A percentile compares a stretch with the other conserved stretches of the same genome.
Conservation (phyloP, 2,329 filamentous ascomycete species). For the Paecilomyces sp. region DNA sequence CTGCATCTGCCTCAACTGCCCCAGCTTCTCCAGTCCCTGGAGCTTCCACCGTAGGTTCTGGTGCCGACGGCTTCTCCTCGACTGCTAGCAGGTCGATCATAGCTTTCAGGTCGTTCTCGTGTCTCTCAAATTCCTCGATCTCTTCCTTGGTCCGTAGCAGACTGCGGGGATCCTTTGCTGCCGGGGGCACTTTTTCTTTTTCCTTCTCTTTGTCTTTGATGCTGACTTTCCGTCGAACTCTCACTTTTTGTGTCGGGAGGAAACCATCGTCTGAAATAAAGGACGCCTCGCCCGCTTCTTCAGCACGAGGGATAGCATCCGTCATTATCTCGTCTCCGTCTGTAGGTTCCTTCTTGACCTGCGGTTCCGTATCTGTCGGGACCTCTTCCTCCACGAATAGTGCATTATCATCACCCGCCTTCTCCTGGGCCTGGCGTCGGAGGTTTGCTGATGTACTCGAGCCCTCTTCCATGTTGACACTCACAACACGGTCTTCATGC, state of each 20-base stretch:
- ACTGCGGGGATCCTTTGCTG: conserved; percentile 21
- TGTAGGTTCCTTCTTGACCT: conserved; percentile 49
- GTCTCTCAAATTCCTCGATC: conserved; percentile 35
- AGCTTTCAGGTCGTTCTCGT: conserved; percentile 31
- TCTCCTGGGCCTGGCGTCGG: conserved; percentile 26
- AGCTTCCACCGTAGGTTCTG: not conserved
- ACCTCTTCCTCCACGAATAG: conserved; percentile 26
- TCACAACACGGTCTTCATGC: conserved; percentile 48
- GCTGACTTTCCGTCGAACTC: conserved; percentile 25
- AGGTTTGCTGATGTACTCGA: conserved; percentile 37
- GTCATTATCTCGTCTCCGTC: conserved; percentile 39
- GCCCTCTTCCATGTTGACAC: conserved; percentile 49
- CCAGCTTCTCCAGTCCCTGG: conserved; percentile 10
- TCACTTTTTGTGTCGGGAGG: conserved; percentile 26
- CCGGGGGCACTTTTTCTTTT: conserved; percentile 13
- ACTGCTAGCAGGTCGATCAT: conserved; percentile 31
- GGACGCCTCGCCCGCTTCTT: conserved; percentile 11
- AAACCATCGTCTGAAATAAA: conserved; percentile 22
- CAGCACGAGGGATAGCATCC: conserved; percentile 21
- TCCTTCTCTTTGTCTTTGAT: conserved; percentile 13
- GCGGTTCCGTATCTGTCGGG: conserved; percentile 25
- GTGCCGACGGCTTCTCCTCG: conserved; percentile 3
- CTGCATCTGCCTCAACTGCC: conserved; percentile 8
- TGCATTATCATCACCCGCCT: conserved; percentile 23
- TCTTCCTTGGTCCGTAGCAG: conserved; percentile 35